Base-by-base conservation (phyloP, 768 basidiomycete genomes). In the Russula earlei region DNA sequence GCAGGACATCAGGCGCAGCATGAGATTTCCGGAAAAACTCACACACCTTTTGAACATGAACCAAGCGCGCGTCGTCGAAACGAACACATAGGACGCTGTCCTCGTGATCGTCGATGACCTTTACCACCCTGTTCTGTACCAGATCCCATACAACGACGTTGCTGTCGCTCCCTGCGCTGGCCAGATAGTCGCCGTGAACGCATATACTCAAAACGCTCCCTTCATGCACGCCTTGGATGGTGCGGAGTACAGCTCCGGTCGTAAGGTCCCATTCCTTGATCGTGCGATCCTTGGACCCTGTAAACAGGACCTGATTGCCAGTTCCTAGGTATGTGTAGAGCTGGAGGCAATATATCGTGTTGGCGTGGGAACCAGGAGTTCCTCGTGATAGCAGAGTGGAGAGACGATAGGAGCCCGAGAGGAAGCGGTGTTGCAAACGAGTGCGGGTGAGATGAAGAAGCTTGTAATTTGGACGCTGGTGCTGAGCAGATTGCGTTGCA, bases 71-170 rank as follows among this genome's bases (percentile, higher is more conserved):
- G 38, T 77, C 74, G 62, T 89, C 82, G 59, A 85, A 80, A 40
- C 88, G 75, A 31, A 90, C 87, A 62, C 87, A 89, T 49, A 90
- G 74, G 6, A 90, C 85, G 62, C 85, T 88, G 63, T 90, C 87
- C 56, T 77, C 74, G 64, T 91, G 88, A 61, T 87, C 85, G 41
- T 66, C 70, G n/a, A 91, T 74, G 14, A 78, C 69, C 63, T 77
- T 81, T 25, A 80, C 72, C 24, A 77, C 64, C 58, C 66, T 71
- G 63, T 79, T 77, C 57, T 67, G 73, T 37, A 71, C 74, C 54
- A 90, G 66, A 65, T 85, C 77, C 87, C 87, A 90, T 31, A 90
- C 70, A 12, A 75, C 82, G 12, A 90, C 83, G 38, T 75, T 74
- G 34, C 79, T 69, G 64, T 91, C 88, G 62, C 85, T 87, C 41